Evolutionary conservation across 2,329 filamentous ascomycete genomes (phyloP).

Genomic region (Coniochaeta sp.): DNA sequence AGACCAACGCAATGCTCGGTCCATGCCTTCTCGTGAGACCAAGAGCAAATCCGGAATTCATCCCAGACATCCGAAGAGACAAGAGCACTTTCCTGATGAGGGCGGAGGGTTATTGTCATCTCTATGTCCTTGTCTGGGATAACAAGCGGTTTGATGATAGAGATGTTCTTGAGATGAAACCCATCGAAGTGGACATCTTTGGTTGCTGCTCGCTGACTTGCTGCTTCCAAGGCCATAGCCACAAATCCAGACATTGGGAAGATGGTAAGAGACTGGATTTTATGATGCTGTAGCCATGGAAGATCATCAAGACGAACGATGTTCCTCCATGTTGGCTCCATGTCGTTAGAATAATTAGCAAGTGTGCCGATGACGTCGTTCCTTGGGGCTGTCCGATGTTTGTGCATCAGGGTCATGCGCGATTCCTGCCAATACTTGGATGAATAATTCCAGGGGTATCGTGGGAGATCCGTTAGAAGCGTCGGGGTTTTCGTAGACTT

Average conservation of each 20-base stretch:
- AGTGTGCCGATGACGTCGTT: conserved; percentile 40
- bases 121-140: conserved; percentile 41
- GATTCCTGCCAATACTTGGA: conserved; percentile 41
- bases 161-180: conserved; percentile 40
- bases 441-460: conserved; percentile 41
- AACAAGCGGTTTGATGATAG: conserved; percentile 37
- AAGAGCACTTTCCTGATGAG: conserved; percentile 32
- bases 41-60: conserved; percentile 50
- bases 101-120: conserved; percentile 38
- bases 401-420: conserved; percentile 32
- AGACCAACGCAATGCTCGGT: conserved; percentile 51
- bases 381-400: conserved; percentile 28
- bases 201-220: conserved; percentile 23
- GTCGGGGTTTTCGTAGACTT: conserved; percentile 23
- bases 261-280: conserved; percentile 47
- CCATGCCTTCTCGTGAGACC: conserved; percentile 44
- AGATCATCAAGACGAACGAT: conserved; percentile 38
- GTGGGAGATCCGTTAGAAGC: conserved; percentile 34
- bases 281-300: conserved; percentile 52
- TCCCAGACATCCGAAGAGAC: conserved; percentile 40
- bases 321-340: conserved; percentile 42
- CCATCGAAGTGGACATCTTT: conserved; percentile 23
- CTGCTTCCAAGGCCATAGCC: conserved; percentile 43
- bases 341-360: conserved; percentile 33
- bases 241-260: conserved; percentile 48